Evolutionary conservation across 78 protist species (phyloP), one percentile per base, ranked within the genome.

Genomic region (Trichosphaerium sp.): DNA sequence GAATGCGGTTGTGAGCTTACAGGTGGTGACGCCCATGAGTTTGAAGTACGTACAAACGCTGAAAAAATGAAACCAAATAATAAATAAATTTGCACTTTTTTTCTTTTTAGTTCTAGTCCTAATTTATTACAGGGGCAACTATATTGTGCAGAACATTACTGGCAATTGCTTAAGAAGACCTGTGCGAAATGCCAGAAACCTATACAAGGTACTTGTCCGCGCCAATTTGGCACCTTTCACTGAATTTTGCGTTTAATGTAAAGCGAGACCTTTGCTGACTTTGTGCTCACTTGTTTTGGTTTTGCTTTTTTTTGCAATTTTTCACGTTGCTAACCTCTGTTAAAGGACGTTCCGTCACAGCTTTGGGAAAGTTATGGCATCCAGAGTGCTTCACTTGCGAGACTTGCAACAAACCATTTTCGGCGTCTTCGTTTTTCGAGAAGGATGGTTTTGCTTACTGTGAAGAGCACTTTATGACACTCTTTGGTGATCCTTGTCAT

Each of bases 381-480:
- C 87, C 87, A 51, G 87, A 81, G 26, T 78, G 74, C 71, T 68
- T 81, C n/a, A 52, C 47, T 31, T 81, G 87, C 65, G 66, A 66
- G 4, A 69, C 71, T n/a, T 81, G 87, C 71, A 63, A 67, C 35
- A 77, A 70, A 49, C 74, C 76, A n/a, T 69, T 81, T 31, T 70
- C 85, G 23, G 76, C 82, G n/a, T 69, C 77, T 56, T 62, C 71
- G 15, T 81, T 81, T 70, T 40, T 72, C 44, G 87, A 81, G 71
- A 70, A 56, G 39, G 80, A 28, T 21, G 87, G 87, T 26, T 74
- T 69, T 61, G 61, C 87, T 3, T 81, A 81, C 39, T 81, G 87
- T 32, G 76, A 81, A n/a, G 48, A 59, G 41, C 82, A 81, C 55
- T 81, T 74, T 57, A 71, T 70, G 29, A 62, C 52, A 32, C 71